Base-by-base conservation (phyloP, 176 grass and related monocot species). In the Triticum urartu region DNA sequence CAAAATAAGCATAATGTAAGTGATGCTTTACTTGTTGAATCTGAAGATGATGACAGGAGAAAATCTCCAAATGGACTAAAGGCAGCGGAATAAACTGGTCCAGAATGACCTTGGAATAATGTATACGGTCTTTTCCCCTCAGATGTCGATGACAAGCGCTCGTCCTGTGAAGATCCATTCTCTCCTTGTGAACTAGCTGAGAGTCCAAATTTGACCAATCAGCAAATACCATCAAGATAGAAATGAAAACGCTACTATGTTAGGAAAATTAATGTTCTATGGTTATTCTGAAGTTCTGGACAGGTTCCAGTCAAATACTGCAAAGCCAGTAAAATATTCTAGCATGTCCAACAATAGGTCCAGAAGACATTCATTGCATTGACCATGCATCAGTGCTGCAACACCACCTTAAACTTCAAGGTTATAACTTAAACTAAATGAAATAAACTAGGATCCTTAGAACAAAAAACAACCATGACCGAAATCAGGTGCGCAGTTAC, bases 31-130 rank as follows among this genome's bases (percentile, higher is more conserved):
- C 96, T 85, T 88, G 96, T 98, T 18, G 88, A 95, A 32, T 98
- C 96, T 88, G 96, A 98, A 79, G 96, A 98, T 38, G 93, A 91
- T 8, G 96, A 95, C 68, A 98, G 61, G 68, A 98, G 88, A 89
- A 91, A 98, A 89, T 98, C 93, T 59, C 93, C 96, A 84, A 91
- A 90, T 74, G 91, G 96, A 33, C 92, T 95, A 79, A 98, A 98
- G 30, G 93, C 88, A 9, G 86, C 86, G 2, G 96, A 98, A 90
- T 95, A 94, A 88, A 98, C 92, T 81, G 96, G 96, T 43, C 93
- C 96, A 82, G 92, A 89, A 83, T 98, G 96, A 77, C 96, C 96
- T 85, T 98, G 91, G 70, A 95, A 91, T 78, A 98, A 84, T 65
- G 93, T 88, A 76, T 95, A 95, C 2, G 91, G 63, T 74, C 82